phyloP scores from a whole-genome alignment of 1,139 yeast genomes.

The Kodamaea suecica region DNA sequence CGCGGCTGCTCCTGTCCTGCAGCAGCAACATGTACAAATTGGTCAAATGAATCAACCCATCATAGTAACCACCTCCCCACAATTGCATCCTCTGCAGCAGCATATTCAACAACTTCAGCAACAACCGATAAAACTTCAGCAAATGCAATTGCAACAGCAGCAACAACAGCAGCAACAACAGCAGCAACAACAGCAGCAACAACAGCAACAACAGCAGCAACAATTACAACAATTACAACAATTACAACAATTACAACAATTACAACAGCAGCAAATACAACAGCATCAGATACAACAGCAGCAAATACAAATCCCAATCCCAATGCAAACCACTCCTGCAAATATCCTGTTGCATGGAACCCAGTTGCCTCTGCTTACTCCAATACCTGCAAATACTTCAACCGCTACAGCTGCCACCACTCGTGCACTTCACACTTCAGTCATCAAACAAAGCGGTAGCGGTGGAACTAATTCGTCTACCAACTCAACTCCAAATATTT shows the following conservation, averaged over 20 bases:
- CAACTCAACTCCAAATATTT: constrained; percentile 6
- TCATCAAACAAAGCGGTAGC: constrained; percentile 7
- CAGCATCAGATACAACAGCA: constrained; percentile 1
- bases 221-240: neutral
- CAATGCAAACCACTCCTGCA: constrained; percentile 2
- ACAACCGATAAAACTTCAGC: neutral
- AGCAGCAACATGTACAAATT: constrained; percentile 7
- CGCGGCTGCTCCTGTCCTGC: constrained; percentile 16
- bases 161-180: constrained; percentile 7
- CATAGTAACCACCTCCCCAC: neutral
- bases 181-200: constrained; percentile 2
- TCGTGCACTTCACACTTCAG: constrained; percentile 11
- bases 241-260: neutral
- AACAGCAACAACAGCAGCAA: neutral
- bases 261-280: constrained; percentile 4
- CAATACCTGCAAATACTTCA: constrained; percentile 15
- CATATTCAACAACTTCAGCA: constrained; percentile 5
- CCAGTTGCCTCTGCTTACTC: constrained; percentile 12
- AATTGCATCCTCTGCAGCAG: constrained; percentile 3
- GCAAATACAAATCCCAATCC: constrained; percentile 7
- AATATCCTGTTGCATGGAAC: constrained; percentile 5
- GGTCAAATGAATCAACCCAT: neutral
- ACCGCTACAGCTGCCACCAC: constrained; percentile 15
- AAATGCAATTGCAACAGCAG: constrained; percentile 1
- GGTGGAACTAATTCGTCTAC: neutral